A percentile compares a stretch with the other conserved stretches of the same genome.
phyloP scores from a whole-genome alignment of 1,284 basidiomycete genomes.

The Ganoderma lingzhi region DNA sequence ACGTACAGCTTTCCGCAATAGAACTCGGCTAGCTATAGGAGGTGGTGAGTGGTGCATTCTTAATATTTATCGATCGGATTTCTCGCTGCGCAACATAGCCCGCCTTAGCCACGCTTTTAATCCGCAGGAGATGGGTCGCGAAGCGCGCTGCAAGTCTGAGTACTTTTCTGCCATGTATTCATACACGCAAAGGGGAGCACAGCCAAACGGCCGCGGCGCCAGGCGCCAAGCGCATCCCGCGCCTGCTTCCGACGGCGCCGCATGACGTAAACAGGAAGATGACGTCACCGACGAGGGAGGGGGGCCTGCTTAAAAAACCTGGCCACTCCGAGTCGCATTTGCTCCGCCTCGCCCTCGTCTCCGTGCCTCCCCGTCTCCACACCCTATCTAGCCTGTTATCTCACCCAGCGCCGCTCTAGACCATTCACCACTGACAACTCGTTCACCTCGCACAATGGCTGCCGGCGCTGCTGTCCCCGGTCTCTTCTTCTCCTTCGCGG shows the following conservation, averaged over 20 bases:
- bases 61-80: background rate
- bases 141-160: background rate
- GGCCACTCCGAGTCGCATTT: background rate
- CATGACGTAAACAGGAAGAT: slow-evolving; percentile 29
- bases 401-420: background rate
- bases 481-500: slow-evolving; percentile 62
- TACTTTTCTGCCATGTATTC: background rate
- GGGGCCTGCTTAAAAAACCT: slow-evolving; percentile 10
- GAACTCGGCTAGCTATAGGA: background rate
- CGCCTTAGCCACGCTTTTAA: background rate
- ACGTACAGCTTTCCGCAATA: slow-evolving; percentile 5
- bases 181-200: background rate
- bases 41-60: background rate
- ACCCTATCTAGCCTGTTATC: slow-evolving; percentile 14
- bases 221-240: background rate
- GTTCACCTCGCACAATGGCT: slow-evolving; percentile 39
- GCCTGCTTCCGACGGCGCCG: background rate
- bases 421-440: slow-evolving; percentile 10
- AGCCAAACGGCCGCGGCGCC: slow-evolving; percentile 1
- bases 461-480: slow-evolving; percentile 54
- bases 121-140: background rate
- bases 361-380: slow-evolving; percentile 13
- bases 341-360: slow-evolving; percentile 2
- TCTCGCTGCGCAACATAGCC: background rate
- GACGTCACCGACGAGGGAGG: slow-evolving; percentile 22